A percentile compares a stretch with the other conserved stretches of the same genome.
Conservation (phyloP, 495 filamentous ascomycete species). For the Chaetomium tenue region DNA sequence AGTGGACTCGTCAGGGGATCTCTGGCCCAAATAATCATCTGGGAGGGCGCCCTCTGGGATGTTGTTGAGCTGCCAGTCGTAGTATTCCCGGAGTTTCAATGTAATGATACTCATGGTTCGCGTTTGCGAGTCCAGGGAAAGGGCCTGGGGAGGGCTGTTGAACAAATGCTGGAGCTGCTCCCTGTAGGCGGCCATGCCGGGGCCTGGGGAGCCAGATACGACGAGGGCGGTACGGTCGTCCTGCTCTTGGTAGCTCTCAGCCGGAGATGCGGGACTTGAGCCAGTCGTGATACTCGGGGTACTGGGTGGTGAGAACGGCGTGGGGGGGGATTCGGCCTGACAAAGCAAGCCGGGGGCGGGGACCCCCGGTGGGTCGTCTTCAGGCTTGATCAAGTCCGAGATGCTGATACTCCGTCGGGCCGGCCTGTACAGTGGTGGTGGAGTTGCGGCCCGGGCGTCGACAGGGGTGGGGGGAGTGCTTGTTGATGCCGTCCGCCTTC, state of each 20-base stretch:
- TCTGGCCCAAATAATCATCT: constrained; percentile 32
- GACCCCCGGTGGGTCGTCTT: neutral
- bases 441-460: neutral
- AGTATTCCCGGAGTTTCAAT: constrained; percentile 31
- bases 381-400: constrained; percentile 30
- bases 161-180: constrained; percentile 28
- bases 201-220: constrained; percentile 18
- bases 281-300: constrained; percentile 20
- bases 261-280: constrained; percentile 22
- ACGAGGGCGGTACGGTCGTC: constrained; percentile 8
- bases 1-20: constrained; percentile 27
- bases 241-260: constrained; percentile 15
- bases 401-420: constrained; percentile 28
- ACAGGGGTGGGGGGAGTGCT: neutral
- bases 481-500: constrained; percentile 11
- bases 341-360: constrained; percentile 6
- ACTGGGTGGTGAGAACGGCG: constrained; percentile 21
- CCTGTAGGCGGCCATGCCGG: constrained; percentile 25
- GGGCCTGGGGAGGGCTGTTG: constrained; percentile 25
- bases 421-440: neutral
- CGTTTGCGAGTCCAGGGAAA: constrained; percentile 25
- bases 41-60: constrained; percentile 33
- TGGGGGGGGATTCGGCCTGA: constrained; percentile 14
- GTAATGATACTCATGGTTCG: constrained; percentile 32
- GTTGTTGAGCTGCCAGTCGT: constrained; percentile 35